phyloP scores from a whole-genome alignment of 495 filamentous ascomycete species.

The Daldinia vernicosa region DNA sequence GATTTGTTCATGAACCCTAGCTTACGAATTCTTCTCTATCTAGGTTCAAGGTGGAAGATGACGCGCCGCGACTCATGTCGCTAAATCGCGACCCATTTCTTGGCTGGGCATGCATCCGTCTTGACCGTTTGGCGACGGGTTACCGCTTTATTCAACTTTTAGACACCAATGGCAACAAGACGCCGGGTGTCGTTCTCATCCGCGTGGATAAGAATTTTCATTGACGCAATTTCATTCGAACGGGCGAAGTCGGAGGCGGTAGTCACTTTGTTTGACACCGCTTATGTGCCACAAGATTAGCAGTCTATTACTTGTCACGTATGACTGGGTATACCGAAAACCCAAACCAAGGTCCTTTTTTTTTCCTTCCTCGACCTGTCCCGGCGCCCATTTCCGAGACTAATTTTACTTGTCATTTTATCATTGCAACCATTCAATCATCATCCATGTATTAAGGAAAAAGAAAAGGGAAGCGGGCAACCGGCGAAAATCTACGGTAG shows the following conservation, averaged over 20 bases:
- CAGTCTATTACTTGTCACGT: constrained; percentile 14
- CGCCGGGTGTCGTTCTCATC: constrained; percentile 75
- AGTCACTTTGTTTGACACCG: constrained; percentile 10
- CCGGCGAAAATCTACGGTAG: neutral
- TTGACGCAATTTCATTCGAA: constrained; percentile 27
- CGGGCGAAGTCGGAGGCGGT: constrained; percentile 25
- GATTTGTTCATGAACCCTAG: constrained; percentile 31
- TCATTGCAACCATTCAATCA: constrained; percentile 1
- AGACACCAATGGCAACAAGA: constrained; percentile 66
- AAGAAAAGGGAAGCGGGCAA: constrained; percentile 11
- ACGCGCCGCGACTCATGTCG: constrained; percentile 51
- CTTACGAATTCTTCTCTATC: constrained; percentile 36
- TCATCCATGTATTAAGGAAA: constrained; percentile 11
- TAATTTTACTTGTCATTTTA: constrained; percentile 18
- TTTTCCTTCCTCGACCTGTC: constrained; percentile 1
- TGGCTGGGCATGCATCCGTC: constrained; percentile 88
- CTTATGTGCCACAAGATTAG: constrained; percentile 9
- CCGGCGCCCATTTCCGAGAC: constrained; percentile 14
- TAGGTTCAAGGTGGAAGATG: constrained; percentile 86
- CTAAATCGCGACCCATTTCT: constrained; percentile 66
- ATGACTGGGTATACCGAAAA: constrained; percentile 23
- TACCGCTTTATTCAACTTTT: constrained; percentile 78
- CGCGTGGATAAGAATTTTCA: constrained; percentile 59
- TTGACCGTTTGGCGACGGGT: constrained; percentile 81
- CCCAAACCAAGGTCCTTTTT: constrained; percentile 15